These are phyloP conservation scores for Boletus subcaerulescens DNA, from an alignment of 768 basidiomycete genomes.

Conservation along the genomic window DNA sequence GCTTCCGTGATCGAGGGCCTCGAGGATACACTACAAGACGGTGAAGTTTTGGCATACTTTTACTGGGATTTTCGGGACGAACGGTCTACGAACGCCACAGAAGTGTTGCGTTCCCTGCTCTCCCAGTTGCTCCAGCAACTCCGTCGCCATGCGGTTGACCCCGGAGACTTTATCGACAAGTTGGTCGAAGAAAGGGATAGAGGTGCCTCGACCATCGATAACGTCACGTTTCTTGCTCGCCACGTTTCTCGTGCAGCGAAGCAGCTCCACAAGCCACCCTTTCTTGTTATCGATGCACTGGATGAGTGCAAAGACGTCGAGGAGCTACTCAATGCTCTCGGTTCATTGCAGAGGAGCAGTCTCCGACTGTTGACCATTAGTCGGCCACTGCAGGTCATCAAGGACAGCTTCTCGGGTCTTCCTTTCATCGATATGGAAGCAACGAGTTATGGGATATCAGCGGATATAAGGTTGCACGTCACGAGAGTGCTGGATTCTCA, in stretches of 20 bases:
- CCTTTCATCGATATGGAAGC: slow-evolving; percentile 3
- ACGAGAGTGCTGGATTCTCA: background rate
- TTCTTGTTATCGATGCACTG: slow-evolving; percentile 12
- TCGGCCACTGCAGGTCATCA: slow-evolving; percentile 8
- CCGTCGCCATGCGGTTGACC: background rate
- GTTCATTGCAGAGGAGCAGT: background rate
- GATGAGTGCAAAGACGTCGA: slow-evolving; percentile 17
- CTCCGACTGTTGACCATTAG: slow-evolving; percentile 12
- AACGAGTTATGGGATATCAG: background rate
- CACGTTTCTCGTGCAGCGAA: background rate
- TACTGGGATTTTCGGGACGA: slow-evolving; percentile 16
- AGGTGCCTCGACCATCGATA: background rate
- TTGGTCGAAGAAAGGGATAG: background rate
- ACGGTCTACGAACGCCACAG: slow-evolving; percentile 1
- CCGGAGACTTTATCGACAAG: background rate
- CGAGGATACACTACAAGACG: background rate
- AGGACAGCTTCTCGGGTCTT: background rate
- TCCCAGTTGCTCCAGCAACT: slow-evolving; percentile 7
- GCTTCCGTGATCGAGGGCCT: slow-evolving; percentile 14
- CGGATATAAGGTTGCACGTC: slow-evolving; percentile 7
- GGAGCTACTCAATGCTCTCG: background rate
- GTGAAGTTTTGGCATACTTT: slow-evolving; percentile 5
- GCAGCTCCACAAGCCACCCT: background rate
- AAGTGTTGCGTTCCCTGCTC: slow-evolving; percentile 13
- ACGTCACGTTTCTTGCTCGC: background rate